Conservation (phyloP, 176 grass and related monocot genomes). For the Avena sativa region DNA sequence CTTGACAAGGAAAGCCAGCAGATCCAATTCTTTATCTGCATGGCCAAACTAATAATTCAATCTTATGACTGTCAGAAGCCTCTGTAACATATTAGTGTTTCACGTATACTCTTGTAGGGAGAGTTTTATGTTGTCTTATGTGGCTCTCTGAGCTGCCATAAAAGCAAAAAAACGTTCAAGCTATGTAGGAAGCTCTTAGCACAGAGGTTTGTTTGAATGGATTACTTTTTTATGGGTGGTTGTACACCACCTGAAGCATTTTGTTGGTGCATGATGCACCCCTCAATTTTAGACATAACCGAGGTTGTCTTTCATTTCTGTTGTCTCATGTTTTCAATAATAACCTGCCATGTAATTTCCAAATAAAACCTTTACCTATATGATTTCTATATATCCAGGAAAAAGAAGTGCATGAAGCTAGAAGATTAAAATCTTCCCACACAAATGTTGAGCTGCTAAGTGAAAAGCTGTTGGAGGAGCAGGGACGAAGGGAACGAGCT, state of each 20-base stretch:
- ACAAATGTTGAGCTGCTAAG: constrained; percentile 79
- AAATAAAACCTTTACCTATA: constrained; percentile 29
- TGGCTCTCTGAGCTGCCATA: constrained; percentile 17
- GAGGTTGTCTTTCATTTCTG: constrained; percentile 4
- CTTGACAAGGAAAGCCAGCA: constrained; percentile 3
- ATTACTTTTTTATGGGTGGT: not conserved
- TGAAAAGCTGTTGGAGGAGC: constrained; percentile 94
- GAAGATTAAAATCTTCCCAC: constrained; percentile 84
- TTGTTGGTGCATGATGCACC: constrained; percentile 19
- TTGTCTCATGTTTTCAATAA: not conserved
- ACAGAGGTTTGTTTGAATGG: not conserved
- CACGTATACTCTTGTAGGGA: constrained; percentile 12
- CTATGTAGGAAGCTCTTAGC: constrained; percentile 32
- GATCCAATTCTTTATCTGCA: no score
- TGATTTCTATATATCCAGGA: constrained; percentile 61
- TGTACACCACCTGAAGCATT: constrained; percentile 26
- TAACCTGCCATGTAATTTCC: not conserved
- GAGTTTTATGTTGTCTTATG: constrained; percentile 7
- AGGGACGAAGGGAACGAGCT: constrained; percentile 67
- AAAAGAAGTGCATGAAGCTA: constrained; percentile 88
- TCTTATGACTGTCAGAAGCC: not conserved
- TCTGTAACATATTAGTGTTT: not conserved
- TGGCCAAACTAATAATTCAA: no score
- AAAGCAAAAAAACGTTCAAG: not conserved
- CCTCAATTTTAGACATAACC: constrained; percentile 24